Conservation (phyloP, 192 early-diverging fungal genomes). For the Funneliformis mosseae region DNA sequence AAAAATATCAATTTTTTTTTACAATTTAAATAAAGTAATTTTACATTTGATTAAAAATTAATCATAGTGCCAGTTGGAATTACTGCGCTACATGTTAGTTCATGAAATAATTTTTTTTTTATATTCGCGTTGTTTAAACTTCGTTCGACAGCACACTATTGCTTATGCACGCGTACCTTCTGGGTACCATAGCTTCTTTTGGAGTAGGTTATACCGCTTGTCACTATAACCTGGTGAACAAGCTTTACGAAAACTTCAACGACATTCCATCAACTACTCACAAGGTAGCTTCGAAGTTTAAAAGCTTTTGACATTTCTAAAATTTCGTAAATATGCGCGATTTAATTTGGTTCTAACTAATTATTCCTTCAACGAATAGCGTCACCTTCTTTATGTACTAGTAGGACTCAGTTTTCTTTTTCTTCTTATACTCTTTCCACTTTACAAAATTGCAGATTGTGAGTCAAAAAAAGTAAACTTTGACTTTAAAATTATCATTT, state of each 20-base stretch:
- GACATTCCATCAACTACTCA: slow-evolving; percentile 37
- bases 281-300: slow-evolving; percentile 17
- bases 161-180: slow-evolving; percentile 33
- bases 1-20: too few species aligned
- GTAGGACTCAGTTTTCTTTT: slow-evolving; percentile 45
- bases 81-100: too few species aligned
- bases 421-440: slow-evolving; percentile 46
- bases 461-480: slow-evolving; percentile 46
- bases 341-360: background rate
- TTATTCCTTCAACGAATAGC: slow-evolving; percentile 24
- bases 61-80: too few species aligned
- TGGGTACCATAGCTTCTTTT: slow-evolving; percentile 32
- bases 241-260: slow-evolving; percentile 32
- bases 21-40: too few species aligned
- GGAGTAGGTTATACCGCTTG: slow-evolving; percentile 35
- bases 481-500: background rate
- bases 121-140: background rate
- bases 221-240: slow-evolving; percentile 31
- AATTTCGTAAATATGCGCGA: background rate
- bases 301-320: background rate
- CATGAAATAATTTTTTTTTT: background rate
- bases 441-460: slow-evolving; percentile 51
- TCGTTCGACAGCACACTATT: background rate
- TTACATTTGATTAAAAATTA: too few species aligned
- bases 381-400: slow-evolving; percentile 46